These are phyloP conservation scores for Colletotrichum tanaceti DNA, from an alignment of 2,329 filamentous ascomycete species.

Conservation along the genomic window DNA sequence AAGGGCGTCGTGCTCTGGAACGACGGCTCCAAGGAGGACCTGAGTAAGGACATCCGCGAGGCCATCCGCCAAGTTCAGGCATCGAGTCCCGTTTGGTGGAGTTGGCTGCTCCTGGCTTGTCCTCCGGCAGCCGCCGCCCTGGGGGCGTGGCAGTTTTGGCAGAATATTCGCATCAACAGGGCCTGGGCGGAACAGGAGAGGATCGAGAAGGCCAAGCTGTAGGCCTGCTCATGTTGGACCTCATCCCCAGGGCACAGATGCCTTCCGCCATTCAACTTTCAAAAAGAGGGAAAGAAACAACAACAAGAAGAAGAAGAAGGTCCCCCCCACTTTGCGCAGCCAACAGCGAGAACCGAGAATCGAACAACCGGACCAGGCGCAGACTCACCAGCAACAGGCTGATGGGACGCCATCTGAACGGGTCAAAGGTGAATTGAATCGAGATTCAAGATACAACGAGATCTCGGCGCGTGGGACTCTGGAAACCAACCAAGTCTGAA, in stretches of 20 bases:
- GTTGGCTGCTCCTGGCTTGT: slow-evolving; percentile 73
- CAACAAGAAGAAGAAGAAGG: background rate
- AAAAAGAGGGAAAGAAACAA: too few species aligned
- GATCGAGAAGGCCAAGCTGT: slow-evolving; percentile 59
- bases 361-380: background rate
- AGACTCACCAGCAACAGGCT: too few species aligned
- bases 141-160: slow-evolving; percentile 77
- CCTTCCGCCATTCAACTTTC: background rate
- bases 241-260: background rate
- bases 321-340: background rate
- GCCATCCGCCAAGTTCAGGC: slow-evolving; percentile 73
- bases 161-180: slow-evolving; percentile 76
- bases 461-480: background rate
- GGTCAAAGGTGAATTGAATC: background rate
- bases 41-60: slow-evolving; percentile 73
- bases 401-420: background rate
- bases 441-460: background rate
- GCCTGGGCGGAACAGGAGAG: slow-evolving; percentile 73
- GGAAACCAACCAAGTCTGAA: background rate
- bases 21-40: slow-evolving; percentile 77
- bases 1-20: slow-evolving; percentile 91
- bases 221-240: slow-evolving; percentile 28
- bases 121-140: slow-evolving; percentile 79
- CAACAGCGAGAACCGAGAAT: background rate
- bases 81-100: slow-evolving; percentile 85